Evolutionary conservation across 805 yeast species (phyloP).

Genomic region (Kodamaea hsintzibuensis): DNA sequence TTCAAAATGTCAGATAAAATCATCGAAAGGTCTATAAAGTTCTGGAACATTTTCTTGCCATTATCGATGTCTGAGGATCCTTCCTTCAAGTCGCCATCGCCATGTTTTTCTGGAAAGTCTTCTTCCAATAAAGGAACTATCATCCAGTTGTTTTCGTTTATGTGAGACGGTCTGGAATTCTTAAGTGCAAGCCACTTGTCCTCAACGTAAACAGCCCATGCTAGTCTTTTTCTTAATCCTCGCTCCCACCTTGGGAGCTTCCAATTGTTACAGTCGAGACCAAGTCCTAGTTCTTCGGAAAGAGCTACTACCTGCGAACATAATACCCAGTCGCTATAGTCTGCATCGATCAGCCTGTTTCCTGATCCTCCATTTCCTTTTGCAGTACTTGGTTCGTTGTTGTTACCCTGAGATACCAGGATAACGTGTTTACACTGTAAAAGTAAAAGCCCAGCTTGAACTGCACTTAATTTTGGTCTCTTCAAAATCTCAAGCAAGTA

Average conservation of each 20-base stretch:
- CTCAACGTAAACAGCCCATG: constrained; percentile 94
- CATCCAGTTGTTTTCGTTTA: constrained; percentile 74
- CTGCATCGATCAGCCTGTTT: constrained; percentile 27
- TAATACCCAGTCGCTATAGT: constrained; percentile 76
- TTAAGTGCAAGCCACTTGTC: constrained; percentile 88
- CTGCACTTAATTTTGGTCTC: constrained; percentile 87
- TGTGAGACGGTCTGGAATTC: constrained; percentile 84
- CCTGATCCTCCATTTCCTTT: constrained; percentile 13
- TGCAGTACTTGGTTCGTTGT: constrained; percentile 7
- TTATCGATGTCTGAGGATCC: constrained; percentile 69
- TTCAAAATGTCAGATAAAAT: constrained; percentile 72
- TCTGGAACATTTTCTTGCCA: constrained; percentile 69
- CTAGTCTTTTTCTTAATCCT: constrained; percentile 79
- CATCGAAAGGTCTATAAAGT: constrained; percentile 63
- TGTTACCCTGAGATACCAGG: constrained; percentile 15
- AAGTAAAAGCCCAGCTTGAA: constrained; percentile 82
- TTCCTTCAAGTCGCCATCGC: constrained; percentile 50
- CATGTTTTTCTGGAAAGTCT: constrained; percentile 76
- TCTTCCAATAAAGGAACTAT: constrained; percentile 67
- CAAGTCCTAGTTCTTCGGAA: constrained; percentile 88
- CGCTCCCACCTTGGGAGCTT: constrained; percentile 94
- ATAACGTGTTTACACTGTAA: constrained; percentile 60
- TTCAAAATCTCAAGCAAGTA: constrained; percentile 76
- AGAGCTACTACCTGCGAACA: constrained; percentile 85
- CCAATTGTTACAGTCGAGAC: constrained; percentile 90